Percentiles rank a stretch among this genome's conserved stretches.
Evolutionary conservation across 768 basidiomycete genomes (phyloP).

Genomic region (Agaricus bisporus): DNA sequence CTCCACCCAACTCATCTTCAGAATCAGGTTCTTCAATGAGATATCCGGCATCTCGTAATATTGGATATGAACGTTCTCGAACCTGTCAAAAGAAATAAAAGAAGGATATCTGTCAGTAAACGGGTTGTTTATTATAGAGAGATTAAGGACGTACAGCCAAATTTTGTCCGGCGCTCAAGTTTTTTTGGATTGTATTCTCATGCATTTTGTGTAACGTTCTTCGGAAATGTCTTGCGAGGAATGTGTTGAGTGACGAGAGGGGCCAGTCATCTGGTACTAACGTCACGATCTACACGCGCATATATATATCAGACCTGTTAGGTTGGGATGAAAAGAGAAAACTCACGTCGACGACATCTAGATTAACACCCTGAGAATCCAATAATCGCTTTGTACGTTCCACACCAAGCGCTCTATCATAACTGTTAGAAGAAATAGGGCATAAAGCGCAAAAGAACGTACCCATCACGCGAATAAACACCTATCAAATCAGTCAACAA

Average conservation of each 20-base stretch:
- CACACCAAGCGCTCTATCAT: constrained; percentile 40
- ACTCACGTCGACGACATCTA: constrained; percentile 75
- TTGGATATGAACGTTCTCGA: constrained; percentile 51
- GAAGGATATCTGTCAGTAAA: not conserved
- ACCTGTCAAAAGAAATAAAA: constrained; percentile 28
- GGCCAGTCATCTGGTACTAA: constrained; percentile 75
- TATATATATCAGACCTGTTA: not conserved
- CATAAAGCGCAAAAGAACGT: constrained; percentile 21
- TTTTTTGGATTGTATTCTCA: constrained; percentile 74
- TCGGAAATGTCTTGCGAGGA: constrained; percentile 74
- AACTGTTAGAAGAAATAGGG: not conserved
- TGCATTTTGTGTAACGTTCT: constrained; percentile 64
- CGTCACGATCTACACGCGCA: constrained; percentile 46
- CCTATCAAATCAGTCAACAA: constrained; percentile 68
- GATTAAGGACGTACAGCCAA: constrained; percentile 40
- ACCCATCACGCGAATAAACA: constrained; percentile 80
- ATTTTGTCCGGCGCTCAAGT: constrained; percentile 75
- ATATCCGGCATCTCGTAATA: constrained; percentile 58
- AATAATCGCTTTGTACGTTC: constrained; percentile 64
- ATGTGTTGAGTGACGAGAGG: constrained; percentile 62
- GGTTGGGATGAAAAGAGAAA: constrained; percentile 5
- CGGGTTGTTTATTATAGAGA: not conserved
- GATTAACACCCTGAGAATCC: constrained; percentile 72
- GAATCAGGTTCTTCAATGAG: constrained; percentile 54
- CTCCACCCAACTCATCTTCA: constrained; percentile 21